These are phyloP conservation scores for Xerophyta viscosa DNA, from an alignment of 106 monocot genomes.

Conservation along the genomic window DNA sequence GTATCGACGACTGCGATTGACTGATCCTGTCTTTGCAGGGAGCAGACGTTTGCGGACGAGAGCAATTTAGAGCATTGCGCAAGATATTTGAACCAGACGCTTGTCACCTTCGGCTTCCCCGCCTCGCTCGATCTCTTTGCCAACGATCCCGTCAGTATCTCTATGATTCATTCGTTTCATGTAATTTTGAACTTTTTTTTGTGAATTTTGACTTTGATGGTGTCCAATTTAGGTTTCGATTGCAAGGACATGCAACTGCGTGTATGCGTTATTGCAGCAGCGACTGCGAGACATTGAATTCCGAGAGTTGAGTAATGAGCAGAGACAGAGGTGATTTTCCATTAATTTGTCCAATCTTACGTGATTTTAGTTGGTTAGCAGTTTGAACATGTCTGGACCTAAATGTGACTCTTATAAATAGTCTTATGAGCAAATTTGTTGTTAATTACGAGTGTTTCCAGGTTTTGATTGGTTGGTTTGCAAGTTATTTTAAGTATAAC, in stretches of 20 bases:
- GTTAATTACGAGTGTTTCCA: no score
- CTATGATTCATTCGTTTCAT: no score
- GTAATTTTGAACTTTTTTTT: no score
- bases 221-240: constrained; percentile 58
- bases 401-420: no score
- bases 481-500: no score
- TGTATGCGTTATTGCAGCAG: constrained; percentile 87
- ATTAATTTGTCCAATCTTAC: no score
- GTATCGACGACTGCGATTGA: constrained; percentile 14
- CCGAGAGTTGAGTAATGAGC: constrained; percentile 78
- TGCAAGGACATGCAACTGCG: constrained; percentile 95
- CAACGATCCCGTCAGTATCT: constrained; percentile 36
- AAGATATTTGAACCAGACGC: constrained; percentile 94
- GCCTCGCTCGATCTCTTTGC: constrained; percentile 95
- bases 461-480: no score
- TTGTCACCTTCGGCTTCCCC: constrained; percentile 92
- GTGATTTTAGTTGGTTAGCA: no score
- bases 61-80: constrained; percentile 92
- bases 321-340: constrained; percentile 87
- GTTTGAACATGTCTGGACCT: no score
- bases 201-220: not conserved
- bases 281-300: constrained; percentile 90
- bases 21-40: constrained; percentile 32
- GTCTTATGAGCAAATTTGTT: no score
- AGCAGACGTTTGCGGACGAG: constrained; percentile 63